These are phyloP conservation scores for Chloropicon primus DNA, from an alignment of 139 green algal genomes.

Conservation along the genomic window DNA sequence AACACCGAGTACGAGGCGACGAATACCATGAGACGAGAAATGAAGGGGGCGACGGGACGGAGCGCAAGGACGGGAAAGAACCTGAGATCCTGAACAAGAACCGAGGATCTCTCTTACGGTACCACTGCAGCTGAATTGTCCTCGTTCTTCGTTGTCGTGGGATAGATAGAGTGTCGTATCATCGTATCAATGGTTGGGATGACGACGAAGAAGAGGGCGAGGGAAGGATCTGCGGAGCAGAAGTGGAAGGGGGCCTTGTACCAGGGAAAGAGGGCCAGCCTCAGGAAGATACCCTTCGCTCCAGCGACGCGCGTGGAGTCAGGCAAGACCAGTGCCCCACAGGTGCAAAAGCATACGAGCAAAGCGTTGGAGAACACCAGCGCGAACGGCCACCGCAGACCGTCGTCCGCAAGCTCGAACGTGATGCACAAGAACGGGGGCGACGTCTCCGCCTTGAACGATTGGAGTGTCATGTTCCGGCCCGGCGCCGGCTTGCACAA, in stretches of 20 bases:
- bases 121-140: no score
- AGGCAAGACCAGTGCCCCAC: neutral
- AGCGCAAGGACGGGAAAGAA: no score
- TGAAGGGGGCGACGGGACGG: no score
- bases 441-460: neutral
- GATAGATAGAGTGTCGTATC: no score
- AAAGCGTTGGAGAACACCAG: neutral
- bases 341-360: neutral
- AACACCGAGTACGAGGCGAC: no score
- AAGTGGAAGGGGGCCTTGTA: neutral
- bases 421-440: neutral
- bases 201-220: neutral
- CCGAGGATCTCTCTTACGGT: no score
- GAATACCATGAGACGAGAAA: no score
- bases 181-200: no score
- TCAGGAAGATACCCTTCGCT: neutral
- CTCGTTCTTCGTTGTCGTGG: no score
- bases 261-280: neutral
- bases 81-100: no score
- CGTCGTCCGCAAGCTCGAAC: no score
- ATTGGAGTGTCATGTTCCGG: neutral
- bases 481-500: slow-evolving; percentile 70
- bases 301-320: neutral
- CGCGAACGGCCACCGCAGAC: neutral
- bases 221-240: neutral